Conservation (phyloP, 2,329 filamentous ascomycete genomes). For the Allantophomopsis lycopodina region DNA sequence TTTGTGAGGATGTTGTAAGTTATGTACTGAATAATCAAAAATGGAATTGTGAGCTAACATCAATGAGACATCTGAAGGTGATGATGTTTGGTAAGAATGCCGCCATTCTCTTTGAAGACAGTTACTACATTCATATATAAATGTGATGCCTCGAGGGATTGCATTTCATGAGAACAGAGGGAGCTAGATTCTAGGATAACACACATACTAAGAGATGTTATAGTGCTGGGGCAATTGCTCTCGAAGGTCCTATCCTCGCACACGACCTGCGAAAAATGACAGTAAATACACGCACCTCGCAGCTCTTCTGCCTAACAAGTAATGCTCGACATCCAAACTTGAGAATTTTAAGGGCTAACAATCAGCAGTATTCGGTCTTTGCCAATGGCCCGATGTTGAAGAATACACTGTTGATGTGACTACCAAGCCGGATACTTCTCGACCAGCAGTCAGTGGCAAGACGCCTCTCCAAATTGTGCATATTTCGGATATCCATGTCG, state of each 20-base stretch:
- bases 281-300: slow-evolving; percentile 32
- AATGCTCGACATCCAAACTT: too few species aligned
- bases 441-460: slow-evolving; percentile 21
- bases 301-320: slow-evolving; percentile 36
- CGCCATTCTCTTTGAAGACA: too few species aligned
- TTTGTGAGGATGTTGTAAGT: slow-evolving; percentile 15
- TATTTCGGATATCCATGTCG: slow-evolving; percentile 27
- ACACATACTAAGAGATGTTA: background rate
- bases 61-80: background rate
- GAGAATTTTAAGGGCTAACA: too few species aligned
- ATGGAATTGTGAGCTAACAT: slow-evolving; percentile 8
- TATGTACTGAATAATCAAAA: background rate
- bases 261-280: slow-evolving; percentile 31
- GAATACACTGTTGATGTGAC: slow-evolving; percentile 18
- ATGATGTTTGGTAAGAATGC: background rate
- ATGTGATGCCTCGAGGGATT: background rate
- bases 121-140: too few species aligned
- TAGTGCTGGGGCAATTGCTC: slow-evolving; percentile 29
- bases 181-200: slow-evolving; percentile 19
- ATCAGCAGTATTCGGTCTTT: slow-evolving; percentile 29
- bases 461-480: slow-evolving; percentile 24
- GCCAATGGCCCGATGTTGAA: slow-evolving; percentile 18
- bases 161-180: too few species aligned
- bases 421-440: slow-evolving; percentile 16
- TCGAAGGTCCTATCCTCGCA: slow-evolving; percentile 39